Percentiles rank a stretch among this genome's conserved stretches.
Evolutionary conservation across 2,329 filamentous ascomycete species (phyloP).

Genomic region (Fusarium compactum): DNA sequence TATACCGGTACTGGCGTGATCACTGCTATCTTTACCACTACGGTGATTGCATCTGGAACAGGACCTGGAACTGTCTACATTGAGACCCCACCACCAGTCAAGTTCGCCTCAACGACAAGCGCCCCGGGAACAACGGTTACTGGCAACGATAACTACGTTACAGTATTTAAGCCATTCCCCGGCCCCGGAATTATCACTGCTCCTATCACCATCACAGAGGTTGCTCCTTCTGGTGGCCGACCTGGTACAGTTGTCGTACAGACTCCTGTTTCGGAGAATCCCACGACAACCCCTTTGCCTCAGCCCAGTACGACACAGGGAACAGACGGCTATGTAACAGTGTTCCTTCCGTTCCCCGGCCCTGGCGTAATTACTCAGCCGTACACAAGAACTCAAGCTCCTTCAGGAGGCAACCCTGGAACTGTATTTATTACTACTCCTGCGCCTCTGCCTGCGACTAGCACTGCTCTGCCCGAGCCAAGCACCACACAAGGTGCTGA

Average conservation of each 20-base stretch:
- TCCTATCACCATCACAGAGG: constrained; percentile 25
- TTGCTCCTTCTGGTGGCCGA: constrained; percentile 15
- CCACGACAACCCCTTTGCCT: neutral
- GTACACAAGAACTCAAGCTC: constrained; percentile 16
- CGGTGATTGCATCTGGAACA: constrained; percentile 19
- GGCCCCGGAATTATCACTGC: constrained; percentile 33
- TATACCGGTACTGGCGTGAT: constrained; percentile 23
- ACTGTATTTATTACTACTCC: constrained; percentile 24
- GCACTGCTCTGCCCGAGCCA: constrained; percentile 1
- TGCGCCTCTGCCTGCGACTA: constrained; percentile 4
- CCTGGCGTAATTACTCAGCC: constrained; percentile 16
- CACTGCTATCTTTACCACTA: constrained; percentile 31
- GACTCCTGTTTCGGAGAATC: constrained; percentile 9
- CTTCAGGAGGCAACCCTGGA: constrained; percentile 25
- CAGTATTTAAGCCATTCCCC: constrained; percentile 29
- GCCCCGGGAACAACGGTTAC: constrained; percentile 12
- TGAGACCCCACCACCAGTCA: constrained; percentile 27
- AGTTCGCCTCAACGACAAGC: constrained; percentile 18
- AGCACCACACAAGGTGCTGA: constrained; percentile 16
- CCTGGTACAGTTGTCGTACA: constrained; percentile 32
- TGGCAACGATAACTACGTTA: constrained; percentile 29
- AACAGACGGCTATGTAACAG: constrained; percentile 8
- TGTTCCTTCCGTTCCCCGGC: constrained; percentile 19
- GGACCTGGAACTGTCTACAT: constrained; percentile 32
- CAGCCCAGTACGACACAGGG: constrained; percentile 14